These are phyloP conservation scores for Phaeotremella fagi DNA, from an alignment of 768 basidiomycete species.

Conservation along the genomic window DNA sequence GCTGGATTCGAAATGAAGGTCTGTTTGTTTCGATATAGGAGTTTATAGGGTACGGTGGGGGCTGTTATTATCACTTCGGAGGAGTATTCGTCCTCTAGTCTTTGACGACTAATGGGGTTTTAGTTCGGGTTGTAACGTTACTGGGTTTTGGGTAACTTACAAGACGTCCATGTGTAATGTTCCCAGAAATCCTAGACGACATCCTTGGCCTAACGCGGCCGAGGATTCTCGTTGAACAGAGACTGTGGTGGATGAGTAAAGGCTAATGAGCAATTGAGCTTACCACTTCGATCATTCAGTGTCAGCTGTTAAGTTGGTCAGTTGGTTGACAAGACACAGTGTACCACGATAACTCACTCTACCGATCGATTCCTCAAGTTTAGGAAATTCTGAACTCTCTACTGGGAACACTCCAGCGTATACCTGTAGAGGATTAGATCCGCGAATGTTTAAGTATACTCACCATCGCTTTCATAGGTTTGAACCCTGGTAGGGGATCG, in stretches of 20 bases:
- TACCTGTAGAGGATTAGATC: slow-evolving; percentile 55
- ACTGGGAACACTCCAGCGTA: slow-evolving; percentile 93
- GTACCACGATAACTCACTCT: slow-evolving; percentile 57
- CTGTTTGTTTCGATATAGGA: slow-evolving; percentile 65
- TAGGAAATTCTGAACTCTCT: slow-evolving; percentile 82
- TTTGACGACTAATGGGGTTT: slow-evolving; percentile 63
- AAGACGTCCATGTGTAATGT: slow-evolving; percentile 75
- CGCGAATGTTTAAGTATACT: slow-evolving; percentile 8
- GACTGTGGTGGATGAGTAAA: slow-evolving; percentile 78
- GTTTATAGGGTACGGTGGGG: slow-evolving; percentile 92
- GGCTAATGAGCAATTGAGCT: slow-evolving; percentile 53
- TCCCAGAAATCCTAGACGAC: slow-evolving; percentile 88
- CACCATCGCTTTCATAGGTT: slow-evolving; percentile 91
- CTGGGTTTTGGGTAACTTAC: slow-evolving; percentile 11
- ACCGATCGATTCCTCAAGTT: slow-evolving; percentile 92
- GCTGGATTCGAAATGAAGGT: slow-evolving; percentile 80
- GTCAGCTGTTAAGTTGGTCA: slow-evolving; percentile 32
- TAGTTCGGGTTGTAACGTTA: slow-evolving; percentile 49
- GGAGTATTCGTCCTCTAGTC: slow-evolving; percentile 93
- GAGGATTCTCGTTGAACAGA: slow-evolving; percentile 88
- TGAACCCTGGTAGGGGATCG: slow-evolving; percentile 82
- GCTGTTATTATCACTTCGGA: slow-evolving; percentile 92
- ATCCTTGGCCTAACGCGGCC: slow-evolving; percentile 89
- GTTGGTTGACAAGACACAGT: slow-evolving; percentile 3
- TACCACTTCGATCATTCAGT: slow-evolving; percentile 46